Evolutionary conservation across 805 yeast genomes (phyloP), one percentile per base, ranked within the genome.

Genomic region (Suhomyces sp.): DNA sequence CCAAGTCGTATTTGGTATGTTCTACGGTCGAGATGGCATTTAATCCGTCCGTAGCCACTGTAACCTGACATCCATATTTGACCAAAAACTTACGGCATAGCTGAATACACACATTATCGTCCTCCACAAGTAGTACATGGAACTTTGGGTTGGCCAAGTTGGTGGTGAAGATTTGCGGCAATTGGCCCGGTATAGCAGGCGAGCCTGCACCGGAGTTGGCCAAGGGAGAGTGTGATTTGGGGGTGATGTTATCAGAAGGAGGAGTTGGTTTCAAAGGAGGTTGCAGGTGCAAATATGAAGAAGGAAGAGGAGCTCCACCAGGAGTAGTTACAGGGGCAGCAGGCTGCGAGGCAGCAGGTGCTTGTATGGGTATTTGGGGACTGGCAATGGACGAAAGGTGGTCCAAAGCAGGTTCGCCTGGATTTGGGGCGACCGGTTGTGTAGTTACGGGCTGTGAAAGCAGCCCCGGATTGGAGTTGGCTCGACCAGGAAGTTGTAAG

Each of bases 31-130:
- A 80, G 43, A 94, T 90, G 2, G 97, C 97, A 33, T 89, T 85
- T 9, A 93, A 71, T 0, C 99, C 99, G 71, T 93, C 97, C 4
- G 90, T 86, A 0, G 89, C 97, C 17, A 91, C 89, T 45, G 94
- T 93, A 4, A 93, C 97, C 12, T 90, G 84, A 66, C 97, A 92
- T 0, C 97, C 97, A 65, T 88, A 90, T 62, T 89, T 88, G 63
- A 83, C 81, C 52, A 94, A 68, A 62, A 94, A 89, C 65, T 89
- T 88, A 8, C 88, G 77, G 60, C 97, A 89, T 8, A 93, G 75
- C 56, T 87, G 89, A 49, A 90, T 87, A 59, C 97, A 87, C 37
- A 87, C 89, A 39, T 80, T 82, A 66, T 86, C 96, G 68, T 87
- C 96, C 67, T 87, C 96, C 13, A 87, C 94, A 22, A 88, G 68